Conservation (phyloP, 768 basidiomycete species). For the Hebeloma cylindrosporum region DNA sequence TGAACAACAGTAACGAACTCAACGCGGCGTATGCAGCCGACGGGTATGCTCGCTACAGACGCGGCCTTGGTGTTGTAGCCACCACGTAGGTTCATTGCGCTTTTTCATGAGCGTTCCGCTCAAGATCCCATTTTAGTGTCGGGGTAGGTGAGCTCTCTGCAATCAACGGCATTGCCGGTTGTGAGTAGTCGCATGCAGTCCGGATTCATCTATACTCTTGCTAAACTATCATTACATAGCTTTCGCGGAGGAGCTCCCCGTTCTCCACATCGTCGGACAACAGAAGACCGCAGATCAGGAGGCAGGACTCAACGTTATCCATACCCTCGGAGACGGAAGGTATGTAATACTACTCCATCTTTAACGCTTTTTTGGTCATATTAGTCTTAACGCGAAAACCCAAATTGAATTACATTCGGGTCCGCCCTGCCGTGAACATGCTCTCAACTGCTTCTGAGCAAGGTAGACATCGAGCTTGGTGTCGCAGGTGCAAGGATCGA, state of each 20-base stretch:
- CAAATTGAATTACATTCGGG: constrained; percentile 26
- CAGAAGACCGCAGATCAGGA: constrained; percentile 75
- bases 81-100: constrained; percentile 15
- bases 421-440: constrained; percentile 71
- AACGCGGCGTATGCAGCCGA: constrained; percentile 91
- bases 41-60: constrained; percentile 81
- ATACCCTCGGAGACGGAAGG: constrained; percentile 81
- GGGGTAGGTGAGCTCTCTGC: constrained; percentile 92
- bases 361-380: background rate
- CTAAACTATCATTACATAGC: constrained; percentile 36
- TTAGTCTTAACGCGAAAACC: constrained; percentile 18
- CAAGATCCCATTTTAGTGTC: constrained; percentile 46
- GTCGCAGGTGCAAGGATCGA: constrained; percentile 73
- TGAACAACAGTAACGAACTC: constrained; percentile 64
- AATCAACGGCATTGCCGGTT: constrained; percentile 79
- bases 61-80: constrained; percentile 59
- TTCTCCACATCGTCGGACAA: constrained; percentile 83
- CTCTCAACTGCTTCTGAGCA: constrained; percentile 60
- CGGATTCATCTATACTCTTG: background rate
- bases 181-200: constrained; percentile 40
- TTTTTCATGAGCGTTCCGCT: background rate
- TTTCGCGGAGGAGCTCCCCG: constrained; percentile 84
- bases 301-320: constrained; percentile 72
- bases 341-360: constrained; percentile 30
- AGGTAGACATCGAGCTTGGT: too few relatives aligned